A percentile compares a stretch with the other conserved stretches of the same genome.
These are phyloP conservation scores for Sugiyamaella xylanicola DNA, from an alignment of 1,139 yeast species.

Conservation along the genomic window DNA sequence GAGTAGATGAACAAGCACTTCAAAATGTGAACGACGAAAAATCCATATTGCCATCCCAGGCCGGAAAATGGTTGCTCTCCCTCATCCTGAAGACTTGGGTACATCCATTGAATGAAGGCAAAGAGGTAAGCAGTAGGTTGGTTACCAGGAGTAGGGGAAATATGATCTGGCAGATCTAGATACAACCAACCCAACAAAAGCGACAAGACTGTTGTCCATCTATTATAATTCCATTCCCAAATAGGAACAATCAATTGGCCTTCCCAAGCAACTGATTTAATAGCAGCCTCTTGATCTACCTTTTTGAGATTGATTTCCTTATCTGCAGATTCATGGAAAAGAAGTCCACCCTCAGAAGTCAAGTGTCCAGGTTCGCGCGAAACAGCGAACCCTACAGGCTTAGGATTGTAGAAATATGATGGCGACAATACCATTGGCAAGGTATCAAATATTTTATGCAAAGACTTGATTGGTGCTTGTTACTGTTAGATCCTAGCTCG, in stretches of 20 bases:
- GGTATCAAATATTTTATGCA: conserved; percentile 61
- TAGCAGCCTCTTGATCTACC: conserved; percentile 43
- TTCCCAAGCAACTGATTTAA: conserved; percentile 71
- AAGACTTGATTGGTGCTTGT: conserved; percentile 52
- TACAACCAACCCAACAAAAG: conserved; percentile 74
- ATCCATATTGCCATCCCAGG: conserved; percentile 62
- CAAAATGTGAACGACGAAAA: conserved; percentile 69
- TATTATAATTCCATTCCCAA: conserved; percentile 64
- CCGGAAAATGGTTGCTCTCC: conserved; percentile 43
- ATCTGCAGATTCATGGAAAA: conserved; percentile 65
- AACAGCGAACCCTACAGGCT: conserved; percentile 67
- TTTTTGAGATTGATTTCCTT: conserved; percentile 48
- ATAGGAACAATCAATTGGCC: conserved; percentile 85
- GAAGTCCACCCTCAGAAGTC: conserved; percentile 78
- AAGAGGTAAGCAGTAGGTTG: conserved; percentile 72
- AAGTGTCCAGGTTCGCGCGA: conserved; percentile 81
- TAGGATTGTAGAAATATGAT: conserved; percentile 63
- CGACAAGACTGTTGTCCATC: conserved; percentile 50
- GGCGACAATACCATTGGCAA: conserved; percentile 83
- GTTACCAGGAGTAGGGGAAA: conserved; percentile 91
- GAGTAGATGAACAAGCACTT: conserved; percentile 62
- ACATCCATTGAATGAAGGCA: conserved; percentile 37
- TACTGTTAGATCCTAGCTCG: no score
- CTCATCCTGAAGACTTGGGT: conserved; percentile 30
- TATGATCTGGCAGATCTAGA: conserved; percentile 85